Conservation (phyloP, 257 asterid species). For the Cynanchum wilfordii region DNA sequence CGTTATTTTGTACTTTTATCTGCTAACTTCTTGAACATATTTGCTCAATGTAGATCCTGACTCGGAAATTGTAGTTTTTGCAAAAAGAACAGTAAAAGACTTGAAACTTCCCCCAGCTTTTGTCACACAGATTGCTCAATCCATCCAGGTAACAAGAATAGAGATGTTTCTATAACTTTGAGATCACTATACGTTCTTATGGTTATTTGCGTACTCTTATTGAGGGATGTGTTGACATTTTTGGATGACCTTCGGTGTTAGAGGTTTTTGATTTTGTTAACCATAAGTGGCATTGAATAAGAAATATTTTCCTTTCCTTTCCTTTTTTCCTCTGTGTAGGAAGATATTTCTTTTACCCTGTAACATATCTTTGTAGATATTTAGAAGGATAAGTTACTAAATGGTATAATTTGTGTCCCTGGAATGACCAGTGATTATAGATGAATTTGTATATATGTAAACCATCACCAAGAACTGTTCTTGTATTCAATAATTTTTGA, state of each 20-base stretch:
- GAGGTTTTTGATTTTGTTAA: not conserved
- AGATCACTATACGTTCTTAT: not conserved
- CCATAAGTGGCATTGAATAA: not conserved
- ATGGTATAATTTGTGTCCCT: not conserved
- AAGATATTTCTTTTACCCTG: not conserved
- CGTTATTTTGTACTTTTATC: not conserved
- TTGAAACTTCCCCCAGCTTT: constrained; percentile 92
- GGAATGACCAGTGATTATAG: not conserved
- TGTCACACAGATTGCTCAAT: constrained; percentile 86
- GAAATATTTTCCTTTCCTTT: not conserved
- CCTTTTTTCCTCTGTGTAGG: not conserved
- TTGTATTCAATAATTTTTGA: no score
- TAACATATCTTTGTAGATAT: not conserved
- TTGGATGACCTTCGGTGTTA: not conserved
- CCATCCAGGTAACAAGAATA: constrained; percentile 60
- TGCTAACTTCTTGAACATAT: constrained; percentile 8
- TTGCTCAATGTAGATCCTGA: constrained; percentile 60
- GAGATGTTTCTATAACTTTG: not conserved
- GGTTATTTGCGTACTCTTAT: not conserved
- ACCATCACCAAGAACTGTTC: no score
- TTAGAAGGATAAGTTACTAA: not conserved
- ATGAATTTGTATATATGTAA: not conserved
- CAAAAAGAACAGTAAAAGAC: constrained; percentile 88
- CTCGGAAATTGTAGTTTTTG: constrained; percentile 79
- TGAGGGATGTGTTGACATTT: not conserved